phyloP scores from a whole-genome alignment of 1,284 basidiomycete species.

The Malassezia vespertilionis region DNA sequence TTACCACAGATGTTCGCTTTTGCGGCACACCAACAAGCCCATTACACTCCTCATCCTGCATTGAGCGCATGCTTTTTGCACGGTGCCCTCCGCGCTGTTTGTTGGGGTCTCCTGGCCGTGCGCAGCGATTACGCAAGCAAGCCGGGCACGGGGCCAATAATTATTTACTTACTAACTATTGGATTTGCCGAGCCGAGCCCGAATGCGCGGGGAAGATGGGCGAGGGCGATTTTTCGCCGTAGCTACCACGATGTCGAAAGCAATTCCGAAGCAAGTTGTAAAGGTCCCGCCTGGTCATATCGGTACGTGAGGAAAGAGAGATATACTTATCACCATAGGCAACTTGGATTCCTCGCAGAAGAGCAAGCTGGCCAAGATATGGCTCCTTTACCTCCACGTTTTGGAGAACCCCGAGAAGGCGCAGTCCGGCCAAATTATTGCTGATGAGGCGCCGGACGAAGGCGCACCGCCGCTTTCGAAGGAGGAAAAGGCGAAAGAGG shows the following conservation, averaged over 20 bases:
- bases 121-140: too few relatives aligned
- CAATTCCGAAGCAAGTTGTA: constrained; percentile 1
- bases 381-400: constrained; percentile 34
- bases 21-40: too few relatives aligned
- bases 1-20: too few relatives aligned
- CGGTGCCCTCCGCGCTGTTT: too few relatives aligned
- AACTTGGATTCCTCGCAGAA: constrained; percentile 43
- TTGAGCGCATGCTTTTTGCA: too few relatives aligned
- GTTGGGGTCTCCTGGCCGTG: too few relatives aligned
- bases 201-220: too few relatives aligned
- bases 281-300: constrained; percentile 4
- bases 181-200: too few relatives aligned
- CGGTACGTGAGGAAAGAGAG: constrained; percentile 2
- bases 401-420: constrained; percentile 26
- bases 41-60: too few relatives aligned
- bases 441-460: constrained; percentile 14
- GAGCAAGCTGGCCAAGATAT: constrained; percentile 39
- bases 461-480: constrained; percentile 42
- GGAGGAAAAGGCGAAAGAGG: constrained; percentile 43
- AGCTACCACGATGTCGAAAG: constrained; percentile 6
- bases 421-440: constrained; percentile 7
- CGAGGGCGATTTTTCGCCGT: too few relatives aligned
- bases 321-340: constrained; percentile 20
- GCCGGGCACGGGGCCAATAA: too few relatives aligned
- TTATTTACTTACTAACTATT: too few relatives aligned